Base-by-base conservation (phyloP, 1,284 basidiomycete species). In the Ceratobasidium sp. region DNA sequence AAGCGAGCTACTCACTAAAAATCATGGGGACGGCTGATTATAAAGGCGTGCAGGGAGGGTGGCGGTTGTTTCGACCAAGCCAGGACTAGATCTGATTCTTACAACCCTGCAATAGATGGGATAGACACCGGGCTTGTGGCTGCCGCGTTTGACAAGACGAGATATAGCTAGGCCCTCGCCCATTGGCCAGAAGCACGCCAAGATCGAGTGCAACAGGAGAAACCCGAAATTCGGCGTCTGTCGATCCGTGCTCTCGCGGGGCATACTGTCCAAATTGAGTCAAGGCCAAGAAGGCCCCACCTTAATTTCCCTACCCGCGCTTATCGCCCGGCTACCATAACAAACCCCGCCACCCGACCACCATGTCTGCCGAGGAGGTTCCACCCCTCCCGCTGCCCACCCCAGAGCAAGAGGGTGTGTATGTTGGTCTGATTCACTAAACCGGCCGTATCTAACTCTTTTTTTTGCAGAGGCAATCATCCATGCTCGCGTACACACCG, bases 401-500 rank as follows among this genome's bases (percentile, higher is more conserved):
- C 25, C 69, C 56, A 71, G 69, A 71, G 44, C 69, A 71, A 71
- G 69, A 71, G 56, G 69, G 69, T 71, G 69, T 71, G 69, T 71
- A 71, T 59, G 68, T 71, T 32, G 32, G 2, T 54, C 25, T 22
- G n/a, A 15, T 11, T 32, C 56, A 11, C 43, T 44, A 34, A 13
- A 19, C 3, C 46, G 46, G 56, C 40, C 43, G 7, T 57, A 13
- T 37, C 62, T 64, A 1, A 71, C 54, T 44, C 9, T 25, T 61
- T 54, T 76, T 68, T 70, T 77, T 29, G 76, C 79, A 95, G 93
- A 95, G 83, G 87, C 88, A 74, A 90, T 94, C 79, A 92, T 94
- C 71, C 90, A 92, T 81, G 87, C 90, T 1, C 89, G 93, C 76
- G 93, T 95, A 77, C 90, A 89, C 22, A 94, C 86, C 85, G 92